A percentile compares a stretch with the other conserved stretches of the same genome.
Evolutionary conservation across 2,329 filamentous ascomycete species (phyloP).

Genomic region (Colletotrichum sidae): DNA sequence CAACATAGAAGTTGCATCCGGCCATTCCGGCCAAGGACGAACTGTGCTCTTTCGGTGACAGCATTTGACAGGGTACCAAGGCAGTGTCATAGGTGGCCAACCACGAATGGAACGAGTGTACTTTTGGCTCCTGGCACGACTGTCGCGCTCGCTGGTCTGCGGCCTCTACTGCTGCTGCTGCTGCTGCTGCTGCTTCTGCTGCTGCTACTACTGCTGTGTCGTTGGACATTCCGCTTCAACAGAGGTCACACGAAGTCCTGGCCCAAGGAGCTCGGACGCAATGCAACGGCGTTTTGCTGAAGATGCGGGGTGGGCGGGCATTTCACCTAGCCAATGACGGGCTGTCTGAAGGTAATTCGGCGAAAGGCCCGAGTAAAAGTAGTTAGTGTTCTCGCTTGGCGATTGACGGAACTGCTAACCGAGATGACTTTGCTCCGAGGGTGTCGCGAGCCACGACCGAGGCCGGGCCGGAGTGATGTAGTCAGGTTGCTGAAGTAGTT

Average conservation of each 20-base stretch:
- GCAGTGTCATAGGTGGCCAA: no score
- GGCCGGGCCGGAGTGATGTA: no score
- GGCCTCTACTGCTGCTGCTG: no score
- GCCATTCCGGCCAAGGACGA: conserved; percentile 17
- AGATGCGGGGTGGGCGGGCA: conserved; percentile 29
- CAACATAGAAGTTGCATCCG: conserved; percentile 23
- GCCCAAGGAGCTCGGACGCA: neutral
- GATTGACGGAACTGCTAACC: conserved; percentile 14
- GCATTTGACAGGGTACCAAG: no score
- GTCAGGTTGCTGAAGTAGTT: no score
- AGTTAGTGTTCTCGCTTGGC: conserved; percentile 10
- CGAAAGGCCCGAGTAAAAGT: neutral
- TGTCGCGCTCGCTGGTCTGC: no score
- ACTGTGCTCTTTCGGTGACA: no score
- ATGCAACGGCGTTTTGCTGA: neutral
- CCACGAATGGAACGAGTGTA: no score
- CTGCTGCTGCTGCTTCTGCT: no score
- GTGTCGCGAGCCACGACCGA: no score
- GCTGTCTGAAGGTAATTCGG: conserved; percentile 10
- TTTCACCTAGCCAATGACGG: conserved; percentile 16
- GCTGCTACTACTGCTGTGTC: no score
- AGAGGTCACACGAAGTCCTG: neutral
- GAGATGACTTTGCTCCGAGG: conserved; percentile 17
- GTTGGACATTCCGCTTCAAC: neutral
- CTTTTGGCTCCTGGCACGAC: no score